Conservation (phyloP, 179 eudicot species). For the Amaranthus tricolor region DNA sequence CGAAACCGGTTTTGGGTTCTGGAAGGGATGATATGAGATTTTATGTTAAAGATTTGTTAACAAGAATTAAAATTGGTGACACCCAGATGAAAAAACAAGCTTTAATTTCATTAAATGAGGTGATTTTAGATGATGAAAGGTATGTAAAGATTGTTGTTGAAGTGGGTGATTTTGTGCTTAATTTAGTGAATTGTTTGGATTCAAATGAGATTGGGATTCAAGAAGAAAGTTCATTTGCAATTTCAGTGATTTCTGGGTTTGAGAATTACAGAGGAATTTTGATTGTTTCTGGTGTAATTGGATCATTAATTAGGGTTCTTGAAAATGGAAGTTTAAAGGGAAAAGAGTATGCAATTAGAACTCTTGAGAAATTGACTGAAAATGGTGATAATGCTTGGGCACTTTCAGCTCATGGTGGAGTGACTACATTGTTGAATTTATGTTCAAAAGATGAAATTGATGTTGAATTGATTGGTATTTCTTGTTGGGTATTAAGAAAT, state of each 20-base stretch:
- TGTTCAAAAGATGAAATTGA: conserved; percentile 37
- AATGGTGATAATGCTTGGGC: conserved; percentile 89
- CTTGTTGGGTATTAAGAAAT: conserved; percentile 71
- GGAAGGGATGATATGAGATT: conserved; percentile 61
- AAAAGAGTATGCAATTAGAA: conserved; percentile 45
- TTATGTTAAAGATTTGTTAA: conserved; percentile 57
- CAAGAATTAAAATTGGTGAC: conserved; percentile 68
- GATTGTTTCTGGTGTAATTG: conserved; percentile 49
- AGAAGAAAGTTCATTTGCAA: conserved; percentile 48
- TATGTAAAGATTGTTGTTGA: conserved; percentile 56
- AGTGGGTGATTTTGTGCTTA: conserved; percentile 33
- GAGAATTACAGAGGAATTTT: conserved; percentile 36
- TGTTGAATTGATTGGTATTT: conserved; percentile 43
- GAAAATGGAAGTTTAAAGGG: conserved; percentile 51
- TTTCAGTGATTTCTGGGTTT: conserved; percentile 46
- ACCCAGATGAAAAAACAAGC: conserved; percentile 58
- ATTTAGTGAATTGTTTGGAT: conserved; percentile 52
- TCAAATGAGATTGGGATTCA: conserved; percentile 46
- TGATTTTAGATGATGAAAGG: conserved; percentile 58
- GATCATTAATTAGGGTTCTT: conserved; percentile 61
- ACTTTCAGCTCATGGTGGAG: conserved; percentile 89
- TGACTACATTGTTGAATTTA: conserved; percentile 48
- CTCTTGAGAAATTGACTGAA: conserved; percentile 59
- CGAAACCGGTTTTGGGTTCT: conserved; percentile 48
- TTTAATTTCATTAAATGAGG: conserved; percentile 50